These are phyloP conservation scores for Dunaliella sp. DNA, from an alignment of 139 green algal species.

Conservation along the genomic window DNA sequence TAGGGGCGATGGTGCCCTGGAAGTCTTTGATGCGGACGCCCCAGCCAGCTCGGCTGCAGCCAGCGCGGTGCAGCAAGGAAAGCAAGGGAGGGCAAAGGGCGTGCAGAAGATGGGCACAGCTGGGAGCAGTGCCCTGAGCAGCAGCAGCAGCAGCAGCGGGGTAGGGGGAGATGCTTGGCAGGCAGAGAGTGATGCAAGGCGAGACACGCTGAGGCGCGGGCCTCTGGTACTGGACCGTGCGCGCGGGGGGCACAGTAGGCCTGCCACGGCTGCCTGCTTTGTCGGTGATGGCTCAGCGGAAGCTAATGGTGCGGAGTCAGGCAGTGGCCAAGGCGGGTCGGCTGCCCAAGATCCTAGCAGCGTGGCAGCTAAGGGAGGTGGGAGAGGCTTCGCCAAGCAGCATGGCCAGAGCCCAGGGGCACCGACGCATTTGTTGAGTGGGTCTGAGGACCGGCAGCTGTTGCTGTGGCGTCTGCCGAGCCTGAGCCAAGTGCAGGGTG, in stretches of 20 bases:
- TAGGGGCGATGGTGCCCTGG: background rate
- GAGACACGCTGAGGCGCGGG: background rate
- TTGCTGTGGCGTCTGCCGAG: background rate
- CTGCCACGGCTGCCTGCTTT: slow-evolving; percentile 1
- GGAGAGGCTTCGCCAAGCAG: background rate
- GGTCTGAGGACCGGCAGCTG: background rate
- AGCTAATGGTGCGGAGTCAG: background rate
- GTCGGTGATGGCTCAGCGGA: background rate
- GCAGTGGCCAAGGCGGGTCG: background rate
- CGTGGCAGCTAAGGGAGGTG: background rate
- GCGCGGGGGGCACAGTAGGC: background rate
- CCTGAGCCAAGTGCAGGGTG: background rate
- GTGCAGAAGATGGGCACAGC: background rate
- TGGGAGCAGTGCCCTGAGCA: background rate
- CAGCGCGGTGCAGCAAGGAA: background rate
- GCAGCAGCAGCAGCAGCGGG: background rate
- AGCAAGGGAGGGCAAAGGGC: background rate
- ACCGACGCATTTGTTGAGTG: background rate
- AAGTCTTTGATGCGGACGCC: background rate
- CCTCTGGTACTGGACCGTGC: background rate
- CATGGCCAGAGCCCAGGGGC: background rate
- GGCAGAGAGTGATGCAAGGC: background rate
- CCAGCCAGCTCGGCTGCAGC: slow-evolving; percentile 4
- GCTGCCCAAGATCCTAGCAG: background rate
- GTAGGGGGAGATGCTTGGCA: background rate